Base-by-base conservation (phyloP, 2,329 filamentous ascomycete genomes). In the Emmonsiellopsis sp. region DNA sequence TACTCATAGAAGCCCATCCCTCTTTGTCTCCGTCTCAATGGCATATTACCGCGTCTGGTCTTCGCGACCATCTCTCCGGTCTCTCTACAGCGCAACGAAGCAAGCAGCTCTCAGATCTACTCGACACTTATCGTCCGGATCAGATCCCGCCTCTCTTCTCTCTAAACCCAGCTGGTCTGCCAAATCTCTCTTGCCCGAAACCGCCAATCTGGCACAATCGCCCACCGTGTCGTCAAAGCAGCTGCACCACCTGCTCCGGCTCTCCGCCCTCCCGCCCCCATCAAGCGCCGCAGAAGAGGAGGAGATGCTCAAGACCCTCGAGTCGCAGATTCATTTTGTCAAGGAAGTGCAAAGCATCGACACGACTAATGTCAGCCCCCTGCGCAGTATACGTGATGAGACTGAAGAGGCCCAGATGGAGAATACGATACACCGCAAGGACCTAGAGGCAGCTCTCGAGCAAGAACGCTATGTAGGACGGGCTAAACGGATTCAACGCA, bases 291-390 rank as follows among this genome's bases (percentile, higher is more conserved):
- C 75, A 50, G 84, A 90, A 61, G 86, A 95, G 66, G 63, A 74
- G 0, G 71, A 76, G 31, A 88, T 95, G 81, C 78, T 95, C 3
- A 66, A 78, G 21, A 91, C 85, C 1, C 78, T 98, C 2, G 79
- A 84, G 51, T 83, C 86, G 34, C 93, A 98, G 66, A 80, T 98
- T 0, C 85, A 87, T 63, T 98, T 98, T 65, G 90, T 97, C n/a
- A 84, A 82, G 56, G 82, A 89, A 57, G 84, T 97, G 17, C 91
- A 95, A 64, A 74, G 78, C 44, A 85, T 95, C 48, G 80, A 95
- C 67, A 91, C 88, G 0, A 71, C 76, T 0, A 83, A 79, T 3
- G 76, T 96, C 0, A 77, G 83, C 53, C 91, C 93, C 0, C 71
- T 98, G 43, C 78, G 81, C 49, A 85, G 85, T 44, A 85, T 97